Evolutionary conservation across 345 rosid genomes (phyloP), one percentile per base, ranked within the genome.

Genomic region (Bruguiera gymnorhiza): DNA sequence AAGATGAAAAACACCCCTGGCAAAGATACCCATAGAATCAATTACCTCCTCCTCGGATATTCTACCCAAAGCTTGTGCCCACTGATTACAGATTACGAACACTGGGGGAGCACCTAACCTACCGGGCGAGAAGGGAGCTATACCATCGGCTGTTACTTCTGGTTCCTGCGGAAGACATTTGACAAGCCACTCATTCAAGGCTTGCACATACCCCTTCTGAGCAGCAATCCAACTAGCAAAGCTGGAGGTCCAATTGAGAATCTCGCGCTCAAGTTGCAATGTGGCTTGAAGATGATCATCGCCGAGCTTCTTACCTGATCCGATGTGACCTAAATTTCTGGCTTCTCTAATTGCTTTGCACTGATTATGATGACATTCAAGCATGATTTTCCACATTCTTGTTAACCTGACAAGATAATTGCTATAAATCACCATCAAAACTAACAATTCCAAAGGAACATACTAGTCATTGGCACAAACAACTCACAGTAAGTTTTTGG

Each of bases 351-450:
- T 81, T 43, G 87, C 92, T 65, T 73, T 86, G 70, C 87, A 88
- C 79, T 92, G 99, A 79, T 24, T 81, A 21, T 70, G 93, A 77
- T 96, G 98, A 71, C 99, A 96, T 50, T 89, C 95, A 20, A 89
- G 93, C 97, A 96, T 90, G 7, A 78, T 60, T 80, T 75, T 96
- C 99, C 99, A 96, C 99, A 96, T 96, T 85, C 88, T 86, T 29
- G 81, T 84, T 67, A 96, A 82, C 85, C 99, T 96, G 82, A 61
- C 72, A 71, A 37, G 3, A 62, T 37, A 73, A 77, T 46, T 27
- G 51, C 66, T 68, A 66, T 24, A 68, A 72, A 68, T 20, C 36
- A 48, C 43, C 55, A 63, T 65, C 60, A 71, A 54, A 66, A 67
- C 56, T 50, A 60, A 27, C 11, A 24, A 4, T 24, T 24, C 60